Conservation (phyloP, 768 basidiomycete genomes). For the Lactarius evosmus region DNA sequence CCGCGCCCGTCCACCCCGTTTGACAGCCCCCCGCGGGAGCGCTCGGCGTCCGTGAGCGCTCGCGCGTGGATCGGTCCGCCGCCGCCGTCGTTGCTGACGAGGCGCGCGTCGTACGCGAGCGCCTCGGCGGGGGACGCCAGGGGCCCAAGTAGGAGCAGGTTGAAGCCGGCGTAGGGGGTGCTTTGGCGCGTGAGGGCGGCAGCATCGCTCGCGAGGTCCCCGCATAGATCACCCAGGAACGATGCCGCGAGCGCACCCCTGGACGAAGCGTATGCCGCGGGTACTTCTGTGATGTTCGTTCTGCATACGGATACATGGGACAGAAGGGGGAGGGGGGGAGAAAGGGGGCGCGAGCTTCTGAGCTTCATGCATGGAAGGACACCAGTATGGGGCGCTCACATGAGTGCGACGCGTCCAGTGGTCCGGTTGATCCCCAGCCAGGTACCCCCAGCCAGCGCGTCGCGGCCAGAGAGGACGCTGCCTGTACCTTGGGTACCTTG, state of each 20-base stretch:
- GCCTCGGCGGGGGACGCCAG: slow-evolving; percentile 15
- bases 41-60: slow-evolving; percentile 48
- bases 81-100: slow-evolving; percentile 70
- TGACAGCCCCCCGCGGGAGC: slow-evolving; percentile 58
- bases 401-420: slow-evolving; percentile 61
- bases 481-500: slow-evolving; percentile 29
- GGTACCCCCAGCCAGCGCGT: slow-evolving; percentile 69
- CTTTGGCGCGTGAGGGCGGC: slow-evolving; percentile 46
- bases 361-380: slow-evolving; percentile 15
- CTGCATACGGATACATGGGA: slow-evolving; percentile 39
- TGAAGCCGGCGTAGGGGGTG: slow-evolving; percentile 73
- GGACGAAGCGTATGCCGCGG: slow-evolving; percentile 48
- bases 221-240: slow-evolving; percentile 53
- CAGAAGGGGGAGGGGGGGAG: slow-evolving; percentile 7
- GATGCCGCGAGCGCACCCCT: slow-evolving; percentile 66
- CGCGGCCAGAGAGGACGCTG: slow-evolving; percentile 68
- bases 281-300: slow-evolving; percentile 82
- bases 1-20: slow-evolving; percentile 70
- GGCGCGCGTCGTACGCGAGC: slow-evolving; percentile 49
- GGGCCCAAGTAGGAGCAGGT: slow-evolving; percentile 64
- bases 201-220: slow-evolving; percentile 47
- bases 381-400: slow-evolving; percentile 47
- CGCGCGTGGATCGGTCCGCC: slow-evolving; percentile 57
- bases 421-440: slow-evolving; percentile 70
- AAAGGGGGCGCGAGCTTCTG: not conserved